Evolutionary conservation across 352 stramenopile species (phyloP).

Genomic region (Pythium volutum): DNA sequence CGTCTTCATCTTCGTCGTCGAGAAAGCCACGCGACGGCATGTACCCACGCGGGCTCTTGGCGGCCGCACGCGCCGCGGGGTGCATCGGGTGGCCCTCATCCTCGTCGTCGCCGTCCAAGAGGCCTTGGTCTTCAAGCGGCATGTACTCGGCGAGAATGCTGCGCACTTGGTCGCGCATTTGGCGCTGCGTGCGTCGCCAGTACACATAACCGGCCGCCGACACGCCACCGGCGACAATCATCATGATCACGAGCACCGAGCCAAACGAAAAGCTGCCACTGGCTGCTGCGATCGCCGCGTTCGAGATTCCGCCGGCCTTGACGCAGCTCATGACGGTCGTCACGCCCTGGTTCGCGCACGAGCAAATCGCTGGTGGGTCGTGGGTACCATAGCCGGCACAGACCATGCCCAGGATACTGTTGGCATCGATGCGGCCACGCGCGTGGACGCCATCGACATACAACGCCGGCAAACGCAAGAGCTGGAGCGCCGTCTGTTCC

Average conservation of each 20-base stretch:
- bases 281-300: constrained; percentile 48
- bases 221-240: constrained; percentile 74
- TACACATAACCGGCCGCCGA: constrained; percentile 83
- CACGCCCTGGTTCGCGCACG: constrained; percentile 61
- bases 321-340: constrained; percentile 63
- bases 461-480: constrained; percentile 90
- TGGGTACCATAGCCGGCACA: constrained; percentile 82
- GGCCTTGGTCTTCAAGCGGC: constrained; percentile 88
- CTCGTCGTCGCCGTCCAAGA: constrained; percentile 62
- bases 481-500: constrained; percentile 86
- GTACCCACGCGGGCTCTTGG: constrained; percentile 82
- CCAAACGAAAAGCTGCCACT: constrained; percentile 74
- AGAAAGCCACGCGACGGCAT: constrained; percentile 85
- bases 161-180: constrained; percentile 95
- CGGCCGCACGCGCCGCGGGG: constrained; percentile 58
- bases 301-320: constrained; percentile 65
- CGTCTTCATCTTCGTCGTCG: constrained; percentile 73
- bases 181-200: constrained; percentile 88
- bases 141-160: constrained; percentile 97
- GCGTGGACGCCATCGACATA: constrained; percentile 95
- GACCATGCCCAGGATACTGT: constrained; percentile 82
- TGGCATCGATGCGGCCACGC: constrained; percentile 87
- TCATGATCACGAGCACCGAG: constrained; percentile 83
- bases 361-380: constrained; percentile 75
- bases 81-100: constrained; percentile 67